Conservation (phyloP, 148 eudicot genomes). For the Vaccinium macrocarpon region DNA sequence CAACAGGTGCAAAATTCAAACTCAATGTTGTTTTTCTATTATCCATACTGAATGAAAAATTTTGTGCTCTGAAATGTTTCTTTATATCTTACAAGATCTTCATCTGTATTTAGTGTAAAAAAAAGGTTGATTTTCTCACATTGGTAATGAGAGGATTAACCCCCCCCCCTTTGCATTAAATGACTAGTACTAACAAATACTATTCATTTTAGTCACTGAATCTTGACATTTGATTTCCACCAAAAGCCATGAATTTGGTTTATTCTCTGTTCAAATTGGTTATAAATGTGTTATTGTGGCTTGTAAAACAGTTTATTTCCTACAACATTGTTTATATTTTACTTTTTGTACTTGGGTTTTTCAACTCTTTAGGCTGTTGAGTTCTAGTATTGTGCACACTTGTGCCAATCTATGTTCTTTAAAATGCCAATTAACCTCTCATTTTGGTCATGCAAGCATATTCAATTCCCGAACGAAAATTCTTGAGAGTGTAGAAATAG, state of each 20-base stretch:
- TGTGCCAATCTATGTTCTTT: not conserved
- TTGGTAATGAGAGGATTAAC: not conserved
- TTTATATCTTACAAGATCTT: not conserved
- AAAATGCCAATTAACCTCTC: not conserved
- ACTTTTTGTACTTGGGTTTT: not conserved
- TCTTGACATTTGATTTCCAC: not conserved
- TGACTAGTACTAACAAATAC: not conserved
- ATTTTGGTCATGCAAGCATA: not conserved
- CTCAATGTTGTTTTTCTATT: not conserved
- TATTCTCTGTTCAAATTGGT: not conserved
- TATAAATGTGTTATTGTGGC: not conserved
- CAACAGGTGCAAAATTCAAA: constrained; percentile 53
- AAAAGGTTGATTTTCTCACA: not conserved
- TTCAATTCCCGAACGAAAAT: not conserved
- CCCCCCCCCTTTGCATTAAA: too few relatives aligned
- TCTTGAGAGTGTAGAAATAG: not conserved
- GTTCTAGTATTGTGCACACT: not conserved
- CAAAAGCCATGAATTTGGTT: not conserved
- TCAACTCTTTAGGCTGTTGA: not conserved
- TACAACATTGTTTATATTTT: not conserved
- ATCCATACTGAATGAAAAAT: too few relatives aligned
- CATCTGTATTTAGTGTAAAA: not conserved
- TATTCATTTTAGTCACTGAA: not conserved
- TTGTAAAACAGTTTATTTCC: not conserved
- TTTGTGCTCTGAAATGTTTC: not conserved